Conservation (phyloP, 257 asterid genomes). For the Vinca minor region DNA sequence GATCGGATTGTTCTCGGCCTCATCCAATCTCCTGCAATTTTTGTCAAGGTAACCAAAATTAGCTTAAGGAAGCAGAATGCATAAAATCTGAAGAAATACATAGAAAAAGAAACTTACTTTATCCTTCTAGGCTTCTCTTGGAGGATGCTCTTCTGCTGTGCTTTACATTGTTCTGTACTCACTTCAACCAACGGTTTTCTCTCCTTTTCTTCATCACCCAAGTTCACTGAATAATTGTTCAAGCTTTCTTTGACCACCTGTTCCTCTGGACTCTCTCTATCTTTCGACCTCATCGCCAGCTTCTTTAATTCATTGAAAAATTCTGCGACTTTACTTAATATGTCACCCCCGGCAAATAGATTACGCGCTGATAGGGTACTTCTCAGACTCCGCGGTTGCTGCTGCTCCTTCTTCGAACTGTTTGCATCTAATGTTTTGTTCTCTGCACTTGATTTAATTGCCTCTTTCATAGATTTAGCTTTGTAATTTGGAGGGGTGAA, state of each 20-base stretch:
- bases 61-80: not conserved
- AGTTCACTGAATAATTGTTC: conserved; percentile 12
- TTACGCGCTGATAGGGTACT: conserved; percentile 78
- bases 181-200: conserved; percentile 60
- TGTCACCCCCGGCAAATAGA: conserved; percentile 78
- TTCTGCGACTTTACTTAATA: conserved; percentile 67
- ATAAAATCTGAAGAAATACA: not conserved
- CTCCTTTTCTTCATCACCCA: conserved; percentile 45
- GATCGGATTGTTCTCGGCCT: conserved; percentile 73
- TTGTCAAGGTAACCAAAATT: not conserved
- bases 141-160: conserved; percentile 27
- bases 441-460: conserved; percentile 53
- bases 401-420: conserved; percentile 22
- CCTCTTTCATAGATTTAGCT: conserved; percentile 37
- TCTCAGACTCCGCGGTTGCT: conserved; percentile 53
- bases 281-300: conserved; percentile 46
- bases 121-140: conserved; percentile 55
- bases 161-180: conserved; percentile 38
- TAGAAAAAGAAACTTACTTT: conserved; percentile 34
- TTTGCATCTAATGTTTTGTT: conserved; percentile 31
- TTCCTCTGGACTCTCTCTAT: conserved; percentile 30
- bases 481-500: conserved; percentile 46
- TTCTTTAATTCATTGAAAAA: conserved; percentile 85
- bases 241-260: conserved; percentile 11
- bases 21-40: conserved; percentile 57